Base-by-base conservation (phyloP, 2,329 filamentous ascomycete genomes). In the Curvularia sp. region DNA sequence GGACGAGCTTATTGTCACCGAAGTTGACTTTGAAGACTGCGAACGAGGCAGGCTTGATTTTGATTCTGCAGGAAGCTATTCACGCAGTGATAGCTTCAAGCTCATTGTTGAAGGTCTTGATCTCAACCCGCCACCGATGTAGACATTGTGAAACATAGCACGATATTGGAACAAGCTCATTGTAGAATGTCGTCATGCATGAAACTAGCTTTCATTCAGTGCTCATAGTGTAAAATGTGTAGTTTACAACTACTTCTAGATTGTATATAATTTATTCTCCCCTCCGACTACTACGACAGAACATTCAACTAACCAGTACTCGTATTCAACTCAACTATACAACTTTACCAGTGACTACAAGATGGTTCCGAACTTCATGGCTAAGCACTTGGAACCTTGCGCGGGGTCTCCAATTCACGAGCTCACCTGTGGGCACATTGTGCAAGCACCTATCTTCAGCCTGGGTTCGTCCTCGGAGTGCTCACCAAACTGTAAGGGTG, bases 11-110 rank as follows among this genome's bases (percentile, higher is more conserved):
- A 78, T 93, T 51, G 85, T 85, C 33, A 83, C 86, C 0, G 91
- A 95, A 63, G 88, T 93, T 3, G 92, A 97, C 71, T 89, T 97
- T 69, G 90, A 96, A 48, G 92, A 97, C 65, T 97, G 93, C 68
- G 86, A 93, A 65, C 83, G 91, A 9, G 93, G 93, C 0, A 82
- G 92, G 52, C 75, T 97, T 64, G 93, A 97, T 75, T 75, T 97
- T 47, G 93, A 97, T 79, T 88, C 91, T 38, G 92, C 87, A 2
- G 93, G 93, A 0, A 93, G 89, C 72, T 97, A 96, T 76, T 93
- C 92, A 2, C 84, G 92, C 74, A 90, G 84, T 62, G 88, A 89
- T 72, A 80, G 84, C 15, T 89, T 89, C 70, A 82, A 82, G 63
- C 71, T 89, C 55, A 84, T 78, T 0, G 86, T 88, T 3, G 82